Base-by-base conservation (phyloP, 176 grass and related monocot species). In the Oryza rufipogon region DNA sequence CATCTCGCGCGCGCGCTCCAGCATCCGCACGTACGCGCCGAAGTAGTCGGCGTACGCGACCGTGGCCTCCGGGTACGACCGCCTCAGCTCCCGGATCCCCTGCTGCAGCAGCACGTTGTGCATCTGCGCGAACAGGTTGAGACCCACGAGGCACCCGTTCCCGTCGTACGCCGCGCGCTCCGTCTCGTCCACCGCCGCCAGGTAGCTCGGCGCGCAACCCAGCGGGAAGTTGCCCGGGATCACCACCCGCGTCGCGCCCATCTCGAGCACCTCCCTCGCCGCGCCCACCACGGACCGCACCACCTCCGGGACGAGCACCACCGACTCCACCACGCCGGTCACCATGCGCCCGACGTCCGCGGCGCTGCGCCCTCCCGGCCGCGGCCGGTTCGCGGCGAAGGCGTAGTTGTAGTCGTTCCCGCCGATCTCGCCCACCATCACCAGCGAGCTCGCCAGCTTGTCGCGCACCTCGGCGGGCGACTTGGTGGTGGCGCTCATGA, bases 331-430 rank as follows among this genome's bases (percentile, higher is more conserved):
- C 4, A 78, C 79, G 64, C 68, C 87, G 32, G 74, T 73, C 9
- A 73, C 70, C 68, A 74, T 74, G 60, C 48, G 81, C 0, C 45
- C 75, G 2, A 68, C 2, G 81, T 80, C 69, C 61, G 60, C 17
- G 9, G 34, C 2, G 75, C 22, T 58, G 19, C 51, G 54, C 54
- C 17, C 54, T 17, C 74, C 58, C 1, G 20, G 46, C 2, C 10
- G 3, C 0, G 81, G 87, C 44, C 63, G 39, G 74, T 83, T 86
- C 86, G 77, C 34, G 25, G 72, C 69, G 85, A 95, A 95, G 13
- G 88, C 90, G 74, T 90, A 88, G 79, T 95, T 95, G 80, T 92
- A 92, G 71, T 95, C 93, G 84, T 95, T 95, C 16, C 93, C 93
- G 61, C 93, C 93, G 6, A 95, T 95, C 60, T 95, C 93, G 0